Percentiles rank a stretch among this genome's conserved stretches.
Conservation (phyloP, 257 asterid species). For the Ligustrum vulgare region DNA sequence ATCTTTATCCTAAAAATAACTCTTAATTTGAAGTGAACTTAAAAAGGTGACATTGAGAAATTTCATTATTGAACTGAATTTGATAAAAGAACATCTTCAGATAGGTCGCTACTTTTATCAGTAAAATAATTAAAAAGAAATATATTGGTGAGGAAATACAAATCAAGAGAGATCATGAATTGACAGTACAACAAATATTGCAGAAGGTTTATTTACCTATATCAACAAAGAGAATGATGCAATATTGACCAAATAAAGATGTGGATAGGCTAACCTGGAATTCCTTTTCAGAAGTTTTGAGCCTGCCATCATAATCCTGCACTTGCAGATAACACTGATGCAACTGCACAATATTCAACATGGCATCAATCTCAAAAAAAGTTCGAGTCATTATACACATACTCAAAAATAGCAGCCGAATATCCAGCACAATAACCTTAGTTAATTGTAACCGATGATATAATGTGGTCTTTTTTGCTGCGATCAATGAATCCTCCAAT, state of each 20-base stretch:
- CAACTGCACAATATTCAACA: slow-evolving; percentile 48
- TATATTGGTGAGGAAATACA: background rate
- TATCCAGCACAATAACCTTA: slow-evolving; percentile 47
- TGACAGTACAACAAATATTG: background rate
- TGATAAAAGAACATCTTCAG: background rate
- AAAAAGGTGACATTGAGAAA: background rate
- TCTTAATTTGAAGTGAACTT: background rate
- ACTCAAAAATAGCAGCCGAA: background rate
- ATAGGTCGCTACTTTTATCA: background rate
- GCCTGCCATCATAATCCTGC: slow-evolving; percentile 59
- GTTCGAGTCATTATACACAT: slow-evolving; percentile 14
- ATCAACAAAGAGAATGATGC: background rate
- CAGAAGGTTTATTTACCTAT: background rate
- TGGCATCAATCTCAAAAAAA: slow-evolving; percentile 2
- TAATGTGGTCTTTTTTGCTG: slow-evolving; percentile 55
- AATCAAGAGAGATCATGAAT: background rate
- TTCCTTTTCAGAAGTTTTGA: slow-evolving; percentile 66
- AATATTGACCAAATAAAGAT: slow-evolving; percentile 1
- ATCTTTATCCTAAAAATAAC: background rate
- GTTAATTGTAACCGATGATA: slow-evolving; percentile 58
- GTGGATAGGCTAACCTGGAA: slow-evolving; percentile 56
- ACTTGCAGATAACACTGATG: slow-evolving; percentile 62
- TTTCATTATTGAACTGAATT: background rate
- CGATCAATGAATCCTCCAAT: slow-evolving; percentile 63
- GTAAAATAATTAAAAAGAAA: background rate